Base-by-base conservation (phyloP, 2,329 filamentous ascomycete genomes). In the Amauroascus niger region DNA sequence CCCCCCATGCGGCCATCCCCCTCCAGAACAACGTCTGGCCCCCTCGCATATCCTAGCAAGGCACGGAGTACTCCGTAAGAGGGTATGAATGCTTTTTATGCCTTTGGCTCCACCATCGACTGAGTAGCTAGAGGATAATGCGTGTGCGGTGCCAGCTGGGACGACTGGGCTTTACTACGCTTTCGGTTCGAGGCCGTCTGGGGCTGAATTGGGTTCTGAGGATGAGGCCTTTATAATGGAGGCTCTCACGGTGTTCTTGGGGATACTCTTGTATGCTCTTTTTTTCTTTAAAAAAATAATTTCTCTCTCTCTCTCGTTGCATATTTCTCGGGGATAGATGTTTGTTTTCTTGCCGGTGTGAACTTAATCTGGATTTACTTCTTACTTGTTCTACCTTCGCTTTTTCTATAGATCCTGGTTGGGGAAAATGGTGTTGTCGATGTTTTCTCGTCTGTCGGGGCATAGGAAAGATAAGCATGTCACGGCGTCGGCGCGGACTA, bases 251-350 rank as follows among this genome's bases (percentile, higher is more conserved):
- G 32, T 46, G 40, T 22, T 52, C 9, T 30, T 46, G 13, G 49
- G 41, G 37, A 44, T 52, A 35, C 45, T 52, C 26, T 37, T 44
- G 49, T 52, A 52, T 43, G 49, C 45, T 33, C 26, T 35, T 35
- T 20, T 6, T 16, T 16, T 22, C 28, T n/a, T n/a, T n/a, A n/a
- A n/a, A n/a, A n/a, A n/a, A n/a, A n/a, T n/a, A n/a, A n/a, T n/a
- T 35, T 8, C n/a, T 14, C 26, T 28, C 22, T 30, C 6, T 41
- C 28, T 7, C n/a, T n/a, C 3, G n/a, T 3, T 20, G 20, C 11
- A 28, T 1, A 6, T 16, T 30, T 30, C 9, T 30, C 26, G 4
- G 26, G 26, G 4, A 9, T 30, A 30, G 26, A 30, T 30, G 26
- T 4, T 30, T 4, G 26, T 30, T 43, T 3, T 43, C 18, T 26